Evolutionary conservation across 2,329 filamentous ascomycete species (phyloP).

Genomic region (Fusarium transvaalense): DNA sequence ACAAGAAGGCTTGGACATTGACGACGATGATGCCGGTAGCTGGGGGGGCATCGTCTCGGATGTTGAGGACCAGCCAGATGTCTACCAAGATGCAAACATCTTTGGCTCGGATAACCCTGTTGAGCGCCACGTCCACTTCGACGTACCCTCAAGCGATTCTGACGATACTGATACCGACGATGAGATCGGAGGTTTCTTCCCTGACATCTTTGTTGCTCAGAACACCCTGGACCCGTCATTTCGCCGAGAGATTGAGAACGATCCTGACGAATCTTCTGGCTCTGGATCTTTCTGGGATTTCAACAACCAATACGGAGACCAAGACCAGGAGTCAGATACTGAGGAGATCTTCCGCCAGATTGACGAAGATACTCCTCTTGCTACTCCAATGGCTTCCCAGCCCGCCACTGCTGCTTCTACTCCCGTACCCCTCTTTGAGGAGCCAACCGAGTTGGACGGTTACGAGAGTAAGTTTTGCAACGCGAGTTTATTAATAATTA

Average conservation of each 20-base stretch:
- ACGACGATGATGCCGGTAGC: slow-evolving; percentile 59
- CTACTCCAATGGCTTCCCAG: slow-evolving; percentile 57
- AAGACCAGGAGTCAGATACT: slow-evolving; percentile 56
- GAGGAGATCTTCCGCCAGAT: slow-evolving; percentile 56
- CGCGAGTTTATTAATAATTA: slow-evolving; percentile 38
- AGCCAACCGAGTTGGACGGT: slow-evolving; percentile 63
- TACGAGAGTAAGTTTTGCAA: slow-evolving; percentile 68
- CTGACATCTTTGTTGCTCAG: slow-evolving; percentile 83
- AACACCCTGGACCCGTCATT: slow-evolving; percentile 78
- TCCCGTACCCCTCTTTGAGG: slow-evolving; percentile 51
- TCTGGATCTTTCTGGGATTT: slow-evolving; percentile 75
- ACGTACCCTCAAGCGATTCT: slow-evolving; percentile 75
- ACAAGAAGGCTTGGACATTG: slow-evolving; percentile 57
- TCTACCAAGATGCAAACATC: slow-evolving; percentile 55
- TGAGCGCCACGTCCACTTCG: slow-evolving; percentile 80
- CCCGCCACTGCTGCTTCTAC: slow-evolving; percentile 41
- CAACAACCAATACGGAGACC: slow-evolving; percentile 60
- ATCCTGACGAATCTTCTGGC: slow-evolving; percentile 69
- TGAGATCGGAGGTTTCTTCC: slow-evolving; percentile 75
- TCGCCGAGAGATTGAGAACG: slow-evolving; percentile 78
- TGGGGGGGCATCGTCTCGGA: slow-evolving; percentile 70
- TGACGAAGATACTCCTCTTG: slow-evolving; percentile 58
- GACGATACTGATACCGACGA: slow-evolving; percentile 74
- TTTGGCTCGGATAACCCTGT: slow-evolving; percentile 57
- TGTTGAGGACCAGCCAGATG: slow-evolving; percentile 59